phyloP scores from a whole-genome alignment of 768 basidiomycete genomes.

The Tylopilus vinaceipallidus region DNA sequence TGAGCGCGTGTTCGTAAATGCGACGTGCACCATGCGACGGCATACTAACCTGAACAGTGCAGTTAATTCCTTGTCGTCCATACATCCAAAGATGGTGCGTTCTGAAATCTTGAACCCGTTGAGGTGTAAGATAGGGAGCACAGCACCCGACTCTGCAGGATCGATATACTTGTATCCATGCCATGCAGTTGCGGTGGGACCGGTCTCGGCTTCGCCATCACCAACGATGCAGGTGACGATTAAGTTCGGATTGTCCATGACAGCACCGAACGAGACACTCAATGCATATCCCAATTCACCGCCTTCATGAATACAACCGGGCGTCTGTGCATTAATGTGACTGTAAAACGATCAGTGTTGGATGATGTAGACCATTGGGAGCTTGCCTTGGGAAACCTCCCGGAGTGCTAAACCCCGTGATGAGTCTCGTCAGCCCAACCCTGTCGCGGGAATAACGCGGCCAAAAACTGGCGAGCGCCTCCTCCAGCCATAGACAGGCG shows the following conservation, averaged over 20 bases:
- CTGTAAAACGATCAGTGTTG: conserved; percentile 30
- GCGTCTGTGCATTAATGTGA: conserved; percentile 80
- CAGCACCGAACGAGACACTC: conserved; percentile 80
- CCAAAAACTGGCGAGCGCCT: conserved; percentile 58
- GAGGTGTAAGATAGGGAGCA: conserved; percentile 86
- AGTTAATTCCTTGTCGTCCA: conserved; percentile 84
- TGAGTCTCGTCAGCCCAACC: conserved; percentile 62
- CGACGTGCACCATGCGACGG: not conserved
- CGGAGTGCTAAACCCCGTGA: conserved; percentile 74
- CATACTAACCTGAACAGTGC: conserved; percentile 62
- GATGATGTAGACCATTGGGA: not conserved
- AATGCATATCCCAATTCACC: conserved; percentile 90
- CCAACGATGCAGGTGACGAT: conserved; percentile 82
- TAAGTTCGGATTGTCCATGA: conserved; percentile 89
- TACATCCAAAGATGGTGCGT: conserved; percentile 84
- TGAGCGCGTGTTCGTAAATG: conserved; percentile 20
- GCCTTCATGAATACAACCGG: conserved; percentile 90
- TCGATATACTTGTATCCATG: conserved; percentile 90
- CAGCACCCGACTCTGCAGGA: conserved; percentile 85
- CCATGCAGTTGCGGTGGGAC: conserved; percentile 79
- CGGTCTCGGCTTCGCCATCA: conserved; percentile 84
- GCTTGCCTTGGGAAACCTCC: conserved; percentile 78
- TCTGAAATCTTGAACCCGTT: conserved; percentile 92
- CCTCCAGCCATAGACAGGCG: conserved; percentile 85
- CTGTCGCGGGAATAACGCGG: conserved; percentile 56